phyloP scores from a whole-genome alignment of 106 monocot species.

The Xerophyta viscosa region DNA sequence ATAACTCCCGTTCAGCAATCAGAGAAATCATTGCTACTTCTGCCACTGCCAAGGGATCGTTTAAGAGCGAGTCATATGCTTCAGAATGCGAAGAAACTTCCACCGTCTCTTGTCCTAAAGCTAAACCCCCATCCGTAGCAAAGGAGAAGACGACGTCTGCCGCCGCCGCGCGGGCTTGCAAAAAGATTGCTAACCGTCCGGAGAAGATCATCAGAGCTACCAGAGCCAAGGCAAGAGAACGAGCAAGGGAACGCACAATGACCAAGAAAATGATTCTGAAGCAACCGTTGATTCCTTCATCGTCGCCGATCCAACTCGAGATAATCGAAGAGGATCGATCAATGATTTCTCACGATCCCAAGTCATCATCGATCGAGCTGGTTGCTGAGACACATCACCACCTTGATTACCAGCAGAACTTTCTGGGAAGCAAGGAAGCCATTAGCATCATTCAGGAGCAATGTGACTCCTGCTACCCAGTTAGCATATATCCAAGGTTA shows the following conservation, averaged over 20 bases:
- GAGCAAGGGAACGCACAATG: slow-evolving; percentile 45
- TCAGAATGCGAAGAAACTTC: slow-evolving; percentile 22
- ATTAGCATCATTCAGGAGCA: slow-evolving; percentile 3
- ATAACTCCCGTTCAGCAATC: slow-evolving; percentile 45
- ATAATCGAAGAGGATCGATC: slow-evolving; percentile 4
- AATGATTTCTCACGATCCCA: slow-evolving; percentile 10
- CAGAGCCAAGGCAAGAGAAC: slow-evolving; percentile 29
- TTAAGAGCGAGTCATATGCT: slow-evolving; percentile 1
- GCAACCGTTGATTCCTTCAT: no score
- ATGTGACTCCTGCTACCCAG: slow-evolving; percentile 11
- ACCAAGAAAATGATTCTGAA: slow-evolving; percentile 23
- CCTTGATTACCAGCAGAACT: no score
- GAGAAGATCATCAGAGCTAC: slow-evolving; percentile 11
- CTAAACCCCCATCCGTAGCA: background rate
- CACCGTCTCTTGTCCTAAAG: slow-evolving; percentile 10
- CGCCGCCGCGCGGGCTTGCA: no score
- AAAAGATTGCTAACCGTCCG: slow-evolving; percentile 1
- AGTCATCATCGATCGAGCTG: slow-evolving; percentile 18
- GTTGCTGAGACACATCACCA: no score
- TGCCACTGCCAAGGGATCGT: background rate
- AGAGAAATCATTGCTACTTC: slow-evolving; percentile 19
- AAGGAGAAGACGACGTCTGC: no score
- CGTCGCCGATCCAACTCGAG: slow-evolving; percentile 1
- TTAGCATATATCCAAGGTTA: background rate
- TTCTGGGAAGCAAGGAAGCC: background rate